Percentiles rank a stretch among this genome's conserved stretches.
Evolutionary conservation across 768 basidiomycete species (phyloP).

Genomic region (Suillus weaverae): DNA sequence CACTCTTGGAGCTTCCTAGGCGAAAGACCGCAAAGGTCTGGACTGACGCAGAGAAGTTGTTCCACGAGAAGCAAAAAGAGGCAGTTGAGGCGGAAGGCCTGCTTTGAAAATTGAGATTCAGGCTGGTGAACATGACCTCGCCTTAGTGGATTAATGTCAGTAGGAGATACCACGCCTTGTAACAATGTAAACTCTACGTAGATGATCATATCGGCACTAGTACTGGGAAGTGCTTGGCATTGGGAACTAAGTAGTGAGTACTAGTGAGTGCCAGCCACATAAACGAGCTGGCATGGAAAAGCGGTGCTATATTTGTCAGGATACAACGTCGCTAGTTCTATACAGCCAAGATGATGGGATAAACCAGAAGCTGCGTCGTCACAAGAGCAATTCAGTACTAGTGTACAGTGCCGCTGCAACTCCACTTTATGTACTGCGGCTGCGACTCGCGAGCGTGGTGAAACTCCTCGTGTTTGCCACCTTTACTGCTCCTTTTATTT

Average conservation of each 20-base stretch:
- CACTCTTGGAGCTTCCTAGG: constrained; percentile 74
- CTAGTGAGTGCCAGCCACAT: too few species aligned
- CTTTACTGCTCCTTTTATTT: constrained; percentile 15
- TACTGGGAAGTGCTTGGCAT: not conserved
- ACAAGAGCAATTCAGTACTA: constrained; percentile 2
- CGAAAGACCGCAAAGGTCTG: constrained; percentile 73
- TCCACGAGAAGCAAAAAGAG: constrained; percentile 62
- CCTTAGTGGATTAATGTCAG: not conserved
- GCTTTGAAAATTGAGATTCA: not conserved
- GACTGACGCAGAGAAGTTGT: constrained; percentile 85
- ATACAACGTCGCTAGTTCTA: not conserved
- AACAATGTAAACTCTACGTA: not conserved
- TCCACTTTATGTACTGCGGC: constrained; percentile 4
- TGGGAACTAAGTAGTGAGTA: too few species aligned
- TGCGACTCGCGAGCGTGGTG: constrained; percentile 12
- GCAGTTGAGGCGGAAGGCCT: constrained; percentile 35
- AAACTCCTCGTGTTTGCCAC: constrained; percentile 24
- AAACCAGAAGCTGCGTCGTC: not conserved
- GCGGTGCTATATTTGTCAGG: not conserved
- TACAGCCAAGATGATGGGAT: not conserved
- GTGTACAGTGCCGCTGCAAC: not conserved
- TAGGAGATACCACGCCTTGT: not conserved
- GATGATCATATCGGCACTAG: not conserved
- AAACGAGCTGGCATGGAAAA: constrained; percentile 1
- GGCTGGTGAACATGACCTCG: not conserved